Base-by-base conservation (phyloP, 139 green algal genomes). In the Chlorella sp. region DNA sequence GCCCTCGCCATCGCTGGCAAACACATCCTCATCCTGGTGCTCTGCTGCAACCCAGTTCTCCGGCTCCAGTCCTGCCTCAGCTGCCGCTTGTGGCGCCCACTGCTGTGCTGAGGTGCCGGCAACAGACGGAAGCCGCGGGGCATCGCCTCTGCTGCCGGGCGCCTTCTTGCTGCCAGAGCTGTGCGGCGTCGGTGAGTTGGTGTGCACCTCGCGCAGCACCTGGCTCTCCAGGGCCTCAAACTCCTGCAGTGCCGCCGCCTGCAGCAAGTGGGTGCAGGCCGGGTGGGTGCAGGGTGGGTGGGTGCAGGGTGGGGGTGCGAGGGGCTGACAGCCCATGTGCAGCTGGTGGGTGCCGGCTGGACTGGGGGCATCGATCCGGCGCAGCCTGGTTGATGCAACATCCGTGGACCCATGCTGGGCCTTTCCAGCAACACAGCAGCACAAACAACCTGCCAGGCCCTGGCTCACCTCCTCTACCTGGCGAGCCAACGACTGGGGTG, bases 221-320 rank as follows among this genome's bases (percentile, higher is more conserved):
- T 94, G 89, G 20, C 82, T 78, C 73, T 95, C 92, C 23, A 95
- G 81, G 2, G 85, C 90, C 34, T 86, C 63, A 67, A 95, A 95
- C 82, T 95, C 92, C 39, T 92, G 85, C 44, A 95, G 74, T 74
- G 94, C 91, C 25, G 89, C 38, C 13, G 91, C 92, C 90, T 93
- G 82, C 32, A 39, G 51, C 44, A 60, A 21, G 12, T 60, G 9
- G 51, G 51, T 60, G 44, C 44, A 17, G 44, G 44, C 44, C 21
- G 51, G 51, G 18, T 60, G 44, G 44, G 44, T 51, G 44, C 6
- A 51, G 44, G 44, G 44, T 9, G 9, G 44, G 6, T 51, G 44
- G 44, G 44, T 51, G 44, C 44, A n/a, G n/a, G n/a, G n/a, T n/a
- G n/a, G n/a, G n/a, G n/a, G n/a, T n/a, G n/a, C n/a, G n/a, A n/a